Base-by-base conservation (phyloP, 2,329 filamentous ascomycete genomes). In the Aspergillus ustus region DNA sequence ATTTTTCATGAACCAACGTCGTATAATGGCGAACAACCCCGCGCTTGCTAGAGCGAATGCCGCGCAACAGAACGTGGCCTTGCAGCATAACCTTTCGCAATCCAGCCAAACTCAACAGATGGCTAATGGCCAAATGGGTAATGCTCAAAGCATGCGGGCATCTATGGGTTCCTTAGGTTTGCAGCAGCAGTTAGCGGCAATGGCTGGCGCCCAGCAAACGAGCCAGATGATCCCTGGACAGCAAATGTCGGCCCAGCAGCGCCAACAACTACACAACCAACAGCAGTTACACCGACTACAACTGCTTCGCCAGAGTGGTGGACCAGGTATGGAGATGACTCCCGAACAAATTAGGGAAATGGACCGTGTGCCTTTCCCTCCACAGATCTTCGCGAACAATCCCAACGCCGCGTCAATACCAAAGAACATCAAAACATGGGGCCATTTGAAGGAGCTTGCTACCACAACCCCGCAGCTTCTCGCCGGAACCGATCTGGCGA, bases 391-490 rank as follows among this genome's bases (percentile, higher is more conserved):
- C 13, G 72, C 69, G 57, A 70, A 70, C 40, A 75, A 71, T 34
- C 66, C 68, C n/a, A 74, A 71, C 51, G 62, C 72, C 7, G 65
- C 67, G 13, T 70, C 76, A 19, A 68, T 85, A 9, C 84, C 85
- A 6, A 80, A 80, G 29, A 73, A 82, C 13, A 75, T 87, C 25
- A 83, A 80, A 66, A 82, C 80, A 2, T 88, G 85, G 85, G 81
- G 80, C 8, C 82, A 86, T 59, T 75, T 88, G 7, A 87, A 87
- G 70, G 75, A 82, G 56, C 85, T 83, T 77, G 81, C 81, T 17
- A 68, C 70, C 29, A 75, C 80, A 48, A 85, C 85, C 59, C 75
- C 76, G 17, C 75, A 76, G 52, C 73, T 76, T 5, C 65, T 82
- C 52, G 78, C 77, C 19, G 76, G 74, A 9, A 74, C 77, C 4